phyloP scores from a whole-genome alignment of 352 stramenopile genomes.

The Globisporangium viniferum region DNA sequence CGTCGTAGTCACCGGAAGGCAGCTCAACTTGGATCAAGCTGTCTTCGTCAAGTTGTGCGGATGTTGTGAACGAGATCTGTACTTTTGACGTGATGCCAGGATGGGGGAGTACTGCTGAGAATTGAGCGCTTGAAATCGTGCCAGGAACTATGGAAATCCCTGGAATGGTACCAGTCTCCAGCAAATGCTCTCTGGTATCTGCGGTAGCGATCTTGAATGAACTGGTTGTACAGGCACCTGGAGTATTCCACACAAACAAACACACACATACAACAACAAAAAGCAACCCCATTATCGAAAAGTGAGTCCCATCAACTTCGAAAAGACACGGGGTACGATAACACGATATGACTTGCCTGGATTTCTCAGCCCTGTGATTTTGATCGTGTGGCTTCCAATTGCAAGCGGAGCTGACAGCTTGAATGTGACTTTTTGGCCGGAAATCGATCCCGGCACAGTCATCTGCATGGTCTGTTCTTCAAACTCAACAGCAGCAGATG shows the following conservation, averaged over 20 bases:
- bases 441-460: background rate
- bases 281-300: background rate
- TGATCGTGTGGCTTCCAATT: background rate
- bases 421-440: constrained; percentile 1
- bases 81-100: constrained; percentile 44
- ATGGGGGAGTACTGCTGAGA: constrained; percentile 33
- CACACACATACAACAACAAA: background rate
- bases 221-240: constrained; percentile 32
- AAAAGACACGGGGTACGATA: no score
- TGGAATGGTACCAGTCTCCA: constrained; percentile 26
- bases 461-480: constrained; percentile 10
- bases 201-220: constrained; percentile 34
- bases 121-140: constrained; percentile 26
- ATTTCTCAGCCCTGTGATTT: constrained; percentile 6
- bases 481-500: constrained; percentile 11
- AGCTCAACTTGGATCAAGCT: constrained; percentile 41
- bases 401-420: background rate
- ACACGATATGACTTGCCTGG: background rate
- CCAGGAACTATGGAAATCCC: constrained; percentile 36
- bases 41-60: constrained; percentile 34
- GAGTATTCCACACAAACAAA: background rate
- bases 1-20: constrained; percentile 35
- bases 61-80: constrained; percentile 46
- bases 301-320: background rate
- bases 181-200: constrained; percentile 29